Percentiles rank a stretch among this genome's conserved stretches.
These are phyloP conservation scores for Durusdinium trenchii DNA, from an alignment of 73 alveolate species.

Conservation along the genomic window DNA sequence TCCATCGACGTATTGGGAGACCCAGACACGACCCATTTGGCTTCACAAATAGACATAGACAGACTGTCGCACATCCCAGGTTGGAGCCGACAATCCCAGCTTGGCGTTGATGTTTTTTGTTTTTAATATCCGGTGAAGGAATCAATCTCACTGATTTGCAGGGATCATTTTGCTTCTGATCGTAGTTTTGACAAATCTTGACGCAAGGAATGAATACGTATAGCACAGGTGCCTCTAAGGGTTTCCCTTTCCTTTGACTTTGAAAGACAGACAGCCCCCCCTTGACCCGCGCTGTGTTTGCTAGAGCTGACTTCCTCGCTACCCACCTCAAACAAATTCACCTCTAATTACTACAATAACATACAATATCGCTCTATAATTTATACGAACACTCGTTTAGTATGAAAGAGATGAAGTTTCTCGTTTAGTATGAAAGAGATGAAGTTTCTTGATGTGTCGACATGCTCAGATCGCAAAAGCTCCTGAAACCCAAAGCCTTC, in stretches of 20 bases:
- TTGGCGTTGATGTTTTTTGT: background rate
- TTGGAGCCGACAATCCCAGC: background rate
- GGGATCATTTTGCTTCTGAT: background rate
- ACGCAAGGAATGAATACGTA: background rate
- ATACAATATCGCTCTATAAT: too few species aligned
- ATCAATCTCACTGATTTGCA: background rate
- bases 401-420: too few species aligned
- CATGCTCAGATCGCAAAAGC: too few species aligned
- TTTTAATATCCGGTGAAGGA: background rate
- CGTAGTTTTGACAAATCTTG: background rate
- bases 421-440: too few species aligned
- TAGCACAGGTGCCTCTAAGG: background rate
- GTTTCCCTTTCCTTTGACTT: background rate
- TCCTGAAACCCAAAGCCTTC: too few species aligned
- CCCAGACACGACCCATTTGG: background rate
- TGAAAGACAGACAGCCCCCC: background rate
- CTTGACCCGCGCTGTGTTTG: background rate
- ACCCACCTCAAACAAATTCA: too few species aligned
- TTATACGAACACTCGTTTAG: too few species aligned
- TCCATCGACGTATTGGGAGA: background rate
- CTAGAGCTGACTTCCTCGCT: too few species aligned
- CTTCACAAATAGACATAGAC: background rate
- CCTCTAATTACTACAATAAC: too few species aligned
- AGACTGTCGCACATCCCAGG: background rate
- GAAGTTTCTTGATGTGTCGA: too few species aligned